Evolutionary conservation across 208 protist genomes (phyloP).

Genomic region (Crithidia sp.): DNA sequence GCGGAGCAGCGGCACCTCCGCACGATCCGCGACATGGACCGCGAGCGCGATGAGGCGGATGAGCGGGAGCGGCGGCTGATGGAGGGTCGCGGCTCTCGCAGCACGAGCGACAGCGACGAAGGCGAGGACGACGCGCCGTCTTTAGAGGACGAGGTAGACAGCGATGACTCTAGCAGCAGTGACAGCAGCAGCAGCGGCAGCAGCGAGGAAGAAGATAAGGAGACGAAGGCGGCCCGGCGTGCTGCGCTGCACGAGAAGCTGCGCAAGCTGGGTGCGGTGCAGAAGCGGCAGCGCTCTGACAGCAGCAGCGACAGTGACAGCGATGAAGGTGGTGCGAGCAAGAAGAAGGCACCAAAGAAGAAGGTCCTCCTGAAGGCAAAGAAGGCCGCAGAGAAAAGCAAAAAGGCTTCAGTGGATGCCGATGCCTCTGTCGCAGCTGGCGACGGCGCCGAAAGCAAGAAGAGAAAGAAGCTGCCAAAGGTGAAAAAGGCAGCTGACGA

Average conservation of each 20-base stretch:
- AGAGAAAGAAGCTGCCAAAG: neutral
- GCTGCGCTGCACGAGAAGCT: constrained; percentile 17
- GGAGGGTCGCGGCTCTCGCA: constrained; percentile 9
- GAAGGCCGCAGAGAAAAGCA: neutral
- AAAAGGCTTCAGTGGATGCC: neutral
- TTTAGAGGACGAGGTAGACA: neutral
- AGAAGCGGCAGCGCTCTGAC: constrained; percentile 7
- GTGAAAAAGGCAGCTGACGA: neutral
- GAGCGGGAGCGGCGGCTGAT: constrained; percentile 27
- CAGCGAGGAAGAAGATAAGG: constrained; percentile 14
- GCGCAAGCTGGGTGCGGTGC: constrained; percentile 8
- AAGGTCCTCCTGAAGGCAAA: neutral
- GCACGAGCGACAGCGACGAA: neutral
- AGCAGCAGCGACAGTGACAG: constrained; percentile 6
- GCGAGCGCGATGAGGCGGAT: constrained; percentile 49
- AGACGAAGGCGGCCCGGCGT: constrained; percentile 5
- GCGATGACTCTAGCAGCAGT: neutral
- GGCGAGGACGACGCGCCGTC: neutral
- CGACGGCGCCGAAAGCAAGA: too few relatives aligned
- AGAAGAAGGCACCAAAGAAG: constrained; percentile 5
- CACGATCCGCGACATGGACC: constrained; percentile 71
- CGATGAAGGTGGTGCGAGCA: neutral
- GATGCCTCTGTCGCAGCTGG: too few relatives aligned
- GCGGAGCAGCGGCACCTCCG: constrained; percentile 82
- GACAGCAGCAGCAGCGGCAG: neutral